A percentile compares a stretch with the other conserved stretches of the same genome.
Conservation (phyloP, 2,329 filamentous ascomycete genomes). For the Colletotrichum godetiae region DNA sequence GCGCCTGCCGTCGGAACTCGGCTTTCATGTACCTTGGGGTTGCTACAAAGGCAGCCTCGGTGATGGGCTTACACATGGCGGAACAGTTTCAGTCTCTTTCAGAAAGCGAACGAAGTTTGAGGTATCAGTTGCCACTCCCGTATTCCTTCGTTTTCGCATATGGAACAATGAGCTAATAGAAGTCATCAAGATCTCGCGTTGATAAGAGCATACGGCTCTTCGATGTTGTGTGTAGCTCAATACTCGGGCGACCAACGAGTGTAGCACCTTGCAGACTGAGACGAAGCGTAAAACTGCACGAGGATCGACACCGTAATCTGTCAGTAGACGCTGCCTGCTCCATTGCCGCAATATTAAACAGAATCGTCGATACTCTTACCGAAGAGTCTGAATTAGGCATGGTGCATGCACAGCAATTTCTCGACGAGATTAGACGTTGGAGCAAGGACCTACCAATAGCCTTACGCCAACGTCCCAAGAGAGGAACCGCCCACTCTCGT, state of each 20-base stretch:
- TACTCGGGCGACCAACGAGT: slow-evolving; percentile 51
- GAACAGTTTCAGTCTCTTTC: slow-evolving; percentile 43
- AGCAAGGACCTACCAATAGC: slow-evolving; percentile 54
- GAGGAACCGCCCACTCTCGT: slow-evolving; percentile 18
- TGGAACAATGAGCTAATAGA: fast-evolving
- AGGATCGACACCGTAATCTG: slow-evolving; percentile 39
- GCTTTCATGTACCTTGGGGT: slow-evolving; percentile 74
- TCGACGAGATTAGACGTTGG: slow-evolving; percentile 57
- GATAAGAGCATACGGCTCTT: slow-evolving; percentile 52
- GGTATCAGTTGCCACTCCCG: slow-evolving; percentile 28
- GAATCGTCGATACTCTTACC: slow-evolving; percentile 55
- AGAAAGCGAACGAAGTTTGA: slow-evolving; percentile 34
- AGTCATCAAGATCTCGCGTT: slow-evolving; percentile 37
- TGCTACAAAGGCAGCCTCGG: slow-evolving; percentile 66
- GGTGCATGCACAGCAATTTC: slow-evolving; percentile 50
- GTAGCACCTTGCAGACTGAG: slow-evolving; percentile 43
- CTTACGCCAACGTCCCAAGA: slow-evolving; percentile 40
- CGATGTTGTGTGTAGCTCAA: slow-evolving; percentile 51
- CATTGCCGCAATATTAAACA: slow-evolving; percentile 56
- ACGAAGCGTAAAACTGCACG: slow-evolving; percentile 38
- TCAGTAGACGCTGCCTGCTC: slow-evolving; percentile 52
- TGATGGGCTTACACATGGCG: slow-evolving; percentile 63
- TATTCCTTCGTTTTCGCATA: fast-evolving
- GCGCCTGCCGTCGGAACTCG: slow-evolving; percentile 67
- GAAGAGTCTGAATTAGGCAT: slow-evolving; percentile 47